phyloP scores from a whole-genome alignment of 2,329 filamentous ascomycete species.

The Hypomyces perniciosus region DNA sequence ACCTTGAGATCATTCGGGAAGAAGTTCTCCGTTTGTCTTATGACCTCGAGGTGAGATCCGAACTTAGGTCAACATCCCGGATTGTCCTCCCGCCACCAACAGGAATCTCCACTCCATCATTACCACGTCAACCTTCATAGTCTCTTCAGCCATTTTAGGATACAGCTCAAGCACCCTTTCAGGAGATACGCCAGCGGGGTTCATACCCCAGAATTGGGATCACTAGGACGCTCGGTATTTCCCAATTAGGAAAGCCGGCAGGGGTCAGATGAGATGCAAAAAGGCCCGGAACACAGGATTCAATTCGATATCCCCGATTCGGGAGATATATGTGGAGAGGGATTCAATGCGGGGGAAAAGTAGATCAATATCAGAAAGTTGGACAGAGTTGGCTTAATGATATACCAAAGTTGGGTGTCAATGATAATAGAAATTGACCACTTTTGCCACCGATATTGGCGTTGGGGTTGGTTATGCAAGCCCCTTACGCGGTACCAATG shows the following conservation, averaged over 20 bases:
- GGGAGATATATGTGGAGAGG: neutral
- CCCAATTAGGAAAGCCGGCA: constrained; percentile 18
- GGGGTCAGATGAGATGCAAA: constrained; percentile 4
- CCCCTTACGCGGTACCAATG: constrained; percentile 1
- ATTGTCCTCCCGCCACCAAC: neutral
- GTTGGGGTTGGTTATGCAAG: neutral
- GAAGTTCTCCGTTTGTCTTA: constrained; percentile 1
- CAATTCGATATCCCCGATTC: constrained; percentile 8
- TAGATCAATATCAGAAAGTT: constrained; percentile 1
- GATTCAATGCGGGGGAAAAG: neutral
- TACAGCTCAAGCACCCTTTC: neutral
- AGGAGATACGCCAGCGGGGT: neutral
- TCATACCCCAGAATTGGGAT: neutral
- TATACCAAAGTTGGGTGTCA: neutral
- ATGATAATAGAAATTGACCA: neutral
- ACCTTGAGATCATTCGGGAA: neutral
- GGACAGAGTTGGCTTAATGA: neutral
- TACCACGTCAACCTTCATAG: neutral
- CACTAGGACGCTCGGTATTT: constrained; percentile 6
- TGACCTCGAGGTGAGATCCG: constrained; percentile 5
- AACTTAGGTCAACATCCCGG: neutral
- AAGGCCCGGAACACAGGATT: constrained; percentile 2
- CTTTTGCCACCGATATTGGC: neutral
- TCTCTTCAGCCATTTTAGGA: neutral
- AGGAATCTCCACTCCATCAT: neutral